These are phyloP conservation scores for Dichotomocladium elegans DNA, from an alignment of 371 early-diverging fungal genomes.

Conservation along the genomic window DNA sequence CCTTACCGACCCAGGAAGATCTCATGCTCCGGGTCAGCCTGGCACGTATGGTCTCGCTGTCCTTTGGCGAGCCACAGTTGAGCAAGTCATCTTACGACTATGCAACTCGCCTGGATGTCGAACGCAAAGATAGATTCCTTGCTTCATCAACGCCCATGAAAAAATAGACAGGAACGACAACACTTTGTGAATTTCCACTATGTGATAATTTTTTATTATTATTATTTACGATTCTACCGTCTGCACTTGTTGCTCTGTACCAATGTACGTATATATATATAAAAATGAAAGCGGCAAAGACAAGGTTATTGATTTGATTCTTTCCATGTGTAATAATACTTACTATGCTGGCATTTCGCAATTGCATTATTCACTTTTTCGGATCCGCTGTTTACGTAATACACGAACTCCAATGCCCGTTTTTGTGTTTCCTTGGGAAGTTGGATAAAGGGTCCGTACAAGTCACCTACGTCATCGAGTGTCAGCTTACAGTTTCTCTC, in stretches of 20 bases:
- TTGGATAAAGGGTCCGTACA: constrained; percentile 45
- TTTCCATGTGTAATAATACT: background rate
- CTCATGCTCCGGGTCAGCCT: constrained; percentile 40
- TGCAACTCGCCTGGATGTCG: constrained; percentile 26
- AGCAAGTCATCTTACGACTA: constrained; percentile 34
- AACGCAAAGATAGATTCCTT: too few species aligned
- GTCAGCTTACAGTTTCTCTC: background rate
- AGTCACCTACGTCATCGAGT: constrained; percentile 10
- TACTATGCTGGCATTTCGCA: constrained; percentile 12
- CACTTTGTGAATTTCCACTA: too few species aligned
- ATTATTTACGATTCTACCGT: background rate
- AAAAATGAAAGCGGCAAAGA: background rate
- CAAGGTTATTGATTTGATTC: background rate
- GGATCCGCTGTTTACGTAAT: constrained; percentile 28
- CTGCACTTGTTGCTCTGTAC: background rate
- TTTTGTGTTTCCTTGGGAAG: constrained; percentile 43
- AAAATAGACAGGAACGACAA: too few species aligned
- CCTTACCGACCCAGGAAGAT: constrained; percentile 42
- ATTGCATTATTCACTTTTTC: constrained; percentile 25
- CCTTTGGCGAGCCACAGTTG: constrained; percentile 34
- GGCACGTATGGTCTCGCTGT: constrained; percentile 30
- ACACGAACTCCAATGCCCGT: constrained; percentile 49
- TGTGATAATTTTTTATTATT: too few species aligned
- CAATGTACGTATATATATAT: background rate
- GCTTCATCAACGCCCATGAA: too few species aligned